These are phyloP conservation scores for Candida sp. DNA, from an alignment of 1,139 yeast genomes.

Conservation along the genomic window DNA sequence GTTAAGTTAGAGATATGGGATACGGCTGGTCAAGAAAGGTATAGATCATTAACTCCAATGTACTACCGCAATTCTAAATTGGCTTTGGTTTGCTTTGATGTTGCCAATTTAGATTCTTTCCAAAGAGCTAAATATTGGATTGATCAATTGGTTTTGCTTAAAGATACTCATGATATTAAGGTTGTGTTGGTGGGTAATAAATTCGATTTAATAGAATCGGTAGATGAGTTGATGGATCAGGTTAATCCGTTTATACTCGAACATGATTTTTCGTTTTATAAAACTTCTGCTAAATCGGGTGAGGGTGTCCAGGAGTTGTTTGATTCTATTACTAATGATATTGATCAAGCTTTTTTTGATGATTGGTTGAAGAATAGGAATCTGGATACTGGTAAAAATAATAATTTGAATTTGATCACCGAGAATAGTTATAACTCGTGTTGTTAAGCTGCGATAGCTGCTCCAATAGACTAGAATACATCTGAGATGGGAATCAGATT, in stretches of 20 bases:
- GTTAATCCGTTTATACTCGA: slow-evolving; percentile 5
- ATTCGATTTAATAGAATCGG: slow-evolving; percentile 14
- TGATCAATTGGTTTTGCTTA: slow-evolving; percentile 33
- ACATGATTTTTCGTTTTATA: slow-evolving; percentile 13
- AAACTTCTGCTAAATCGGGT: slow-evolving; percentile 49
- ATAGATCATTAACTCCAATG: slow-evolving; percentile 48
- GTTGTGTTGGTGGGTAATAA: slow-evolving; percentile 37
- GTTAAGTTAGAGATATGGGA: slow-evolving; percentile 49
- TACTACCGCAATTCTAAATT: slow-evolving; percentile 44
- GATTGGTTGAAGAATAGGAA: slow-evolving; percentile 11
- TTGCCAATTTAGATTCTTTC: slow-evolving; percentile 30
- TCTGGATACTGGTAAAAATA: slow-evolving; percentile 5
- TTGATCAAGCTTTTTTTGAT: slow-evolving; percentile 33
- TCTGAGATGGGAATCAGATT: too few species aligned
- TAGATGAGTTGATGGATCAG: slow-evolving; percentile 6
- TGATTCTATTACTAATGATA: slow-evolving; percentile 35
- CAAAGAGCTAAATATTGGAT: slow-evolving; percentile 44
- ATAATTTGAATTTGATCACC: slow-evolving; percentile 8
- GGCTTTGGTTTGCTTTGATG: slow-evolving; percentile 38
- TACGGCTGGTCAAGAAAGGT: slow-evolving; percentile 51
- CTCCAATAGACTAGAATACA: too few species aligned
- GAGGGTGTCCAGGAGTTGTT: slow-evolving; percentile 42
- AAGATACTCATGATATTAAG: slow-evolving; percentile 13
- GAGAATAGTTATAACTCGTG: slow-evolving; percentile 1
- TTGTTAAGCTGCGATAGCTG: too few species aligned